These are phyloP conservation scores for Aspergillus luchuensis DNA, from an alignment of 2,329 filamentous ascomycete species.

Conservation along the genomic window DNA sequence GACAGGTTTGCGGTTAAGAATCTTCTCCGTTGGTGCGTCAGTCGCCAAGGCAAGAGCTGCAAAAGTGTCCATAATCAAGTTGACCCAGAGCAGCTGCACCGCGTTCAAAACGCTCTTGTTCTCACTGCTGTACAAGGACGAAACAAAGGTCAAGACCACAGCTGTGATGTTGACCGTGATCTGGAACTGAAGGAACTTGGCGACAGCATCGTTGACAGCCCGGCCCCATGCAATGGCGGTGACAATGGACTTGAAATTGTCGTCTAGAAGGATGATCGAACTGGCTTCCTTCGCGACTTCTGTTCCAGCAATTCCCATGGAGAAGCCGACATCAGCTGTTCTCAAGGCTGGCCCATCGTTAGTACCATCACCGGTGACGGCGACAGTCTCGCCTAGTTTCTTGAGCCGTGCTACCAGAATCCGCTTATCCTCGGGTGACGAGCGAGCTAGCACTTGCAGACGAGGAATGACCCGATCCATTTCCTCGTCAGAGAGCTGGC, in stretches of 20 bases:
- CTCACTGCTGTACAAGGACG: slow-evolving; percentile 70
- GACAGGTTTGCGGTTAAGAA: slow-evolving; percentile 78
- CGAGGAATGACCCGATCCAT: slow-evolving; percentile 61
- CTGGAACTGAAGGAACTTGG: slow-evolving; percentile 66
- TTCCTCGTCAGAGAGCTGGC: slow-evolving; percentile 60
- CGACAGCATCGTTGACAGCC: slow-evolving; percentile 67
- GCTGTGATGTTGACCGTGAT: slow-evolving; percentile 90
- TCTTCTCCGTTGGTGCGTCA: slow-evolving; percentile 80
- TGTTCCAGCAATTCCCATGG: slow-evolving; percentile 68
- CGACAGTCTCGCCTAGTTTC: slow-evolving; percentile 63
- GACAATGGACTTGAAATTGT: slow-evolving; percentile 67
- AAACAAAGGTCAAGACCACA: slow-evolving; percentile 83
- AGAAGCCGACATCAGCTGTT: slow-evolving; percentile 68
- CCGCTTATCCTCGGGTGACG: slow-evolving; percentile 67
- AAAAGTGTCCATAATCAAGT: slow-evolving; percentile 96
- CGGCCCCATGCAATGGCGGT: slow-evolving; percentile 70
- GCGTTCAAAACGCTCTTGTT: slow-evolving; percentile 79
- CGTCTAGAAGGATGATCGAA: slow-evolving; percentile 68
- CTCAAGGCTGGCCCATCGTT: slow-evolving; percentile 68
- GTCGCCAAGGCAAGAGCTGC: slow-evolving; percentile 86
- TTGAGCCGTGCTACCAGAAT: slow-evolving; percentile 65
- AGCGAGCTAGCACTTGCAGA: slow-evolving; percentile 66
- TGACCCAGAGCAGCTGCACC: slow-evolving; percentile 93
- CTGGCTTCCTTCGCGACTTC: slow-evolving; percentile 70
- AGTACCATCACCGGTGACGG: slow-evolving; percentile 66